Conservation (phyloP, 129 eudicot genomes). For the Flaveria sonorensis region DNA sequence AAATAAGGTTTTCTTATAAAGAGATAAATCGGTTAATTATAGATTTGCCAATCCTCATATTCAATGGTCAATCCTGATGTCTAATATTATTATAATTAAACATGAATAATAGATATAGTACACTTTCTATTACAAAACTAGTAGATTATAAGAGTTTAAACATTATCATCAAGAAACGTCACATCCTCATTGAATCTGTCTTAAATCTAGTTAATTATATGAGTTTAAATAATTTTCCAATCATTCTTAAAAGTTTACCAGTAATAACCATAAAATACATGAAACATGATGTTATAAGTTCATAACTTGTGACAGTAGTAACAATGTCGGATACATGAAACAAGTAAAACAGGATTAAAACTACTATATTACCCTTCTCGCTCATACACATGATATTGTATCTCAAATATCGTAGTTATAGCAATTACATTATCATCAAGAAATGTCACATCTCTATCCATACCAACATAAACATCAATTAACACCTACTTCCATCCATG, state of each 20-base stretch:
- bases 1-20: too few species aligned
- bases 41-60: background rate
- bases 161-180: too few species aligned
- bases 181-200: background rate
- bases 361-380: background rate
- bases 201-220: background rate
- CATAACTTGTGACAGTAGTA: background rate
- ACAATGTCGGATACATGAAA: background rate
- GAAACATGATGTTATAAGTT: background rate
- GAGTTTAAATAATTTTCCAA: background rate
- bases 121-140: background rate
- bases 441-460: background rate
- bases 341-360: slow-evolving; percentile 6
- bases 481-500: background rate
- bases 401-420: background rate
- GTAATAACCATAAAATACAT: background rate
- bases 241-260: background rate
- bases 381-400: slow-evolving; percentile 12
- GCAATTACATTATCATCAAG: background rate
- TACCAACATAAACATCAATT: slow-evolving; percentile 1
- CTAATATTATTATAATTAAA: background rate
- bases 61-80: background rate
- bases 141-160: background rate
- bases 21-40: too few species aligned
- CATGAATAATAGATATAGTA: background rate